These are phyloP conservation scores for Volvariella volvacea DNA, from an alignment of 1,284 basidiomycete genomes.

Conservation along the genomic window DNA sequence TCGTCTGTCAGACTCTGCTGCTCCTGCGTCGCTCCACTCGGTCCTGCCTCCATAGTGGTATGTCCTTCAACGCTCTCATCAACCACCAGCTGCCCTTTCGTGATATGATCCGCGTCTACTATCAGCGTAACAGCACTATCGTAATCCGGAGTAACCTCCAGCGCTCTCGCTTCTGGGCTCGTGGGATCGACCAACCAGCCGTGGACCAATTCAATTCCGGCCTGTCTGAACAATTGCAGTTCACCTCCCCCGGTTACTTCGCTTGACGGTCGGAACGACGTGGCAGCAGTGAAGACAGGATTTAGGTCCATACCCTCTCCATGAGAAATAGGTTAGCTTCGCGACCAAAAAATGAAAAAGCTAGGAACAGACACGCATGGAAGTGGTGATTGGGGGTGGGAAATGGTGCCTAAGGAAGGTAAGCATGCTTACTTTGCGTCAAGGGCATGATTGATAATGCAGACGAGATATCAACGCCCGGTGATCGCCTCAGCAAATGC, in stretches of 20 bases:
- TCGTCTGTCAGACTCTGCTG: slow-evolving; percentile 32
- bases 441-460: slow-evolving; percentile 79
- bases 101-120: slow-evolving; percentile 70
- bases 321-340: background rate
- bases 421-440: slow-evolving; percentile 59
- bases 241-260: slow-evolving; percentile 50
- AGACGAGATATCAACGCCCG: slow-evolving; percentile 64
- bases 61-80: slow-evolving; percentile 20
- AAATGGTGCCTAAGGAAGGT: background rate
- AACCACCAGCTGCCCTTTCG: slow-evolving; percentile 52
- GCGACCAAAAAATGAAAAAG: slow-evolving; percentile 2
- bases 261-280: slow-evolving; percentile 59
- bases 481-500: slow-evolving; percentile 60
- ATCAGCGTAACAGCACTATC: slow-evolving; percentile 67
- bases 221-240: slow-evolving; percentile 79
- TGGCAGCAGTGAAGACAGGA: slow-evolving; percentile 65
- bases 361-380: too few relatives aligned
- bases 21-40: slow-evolving; percentile 12
- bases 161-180: slow-evolving; percentile 49
- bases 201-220: slow-evolving; percentile 76
- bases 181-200: slow-evolving; percentile 88
- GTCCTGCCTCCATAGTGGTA: slow-evolving; percentile 6
- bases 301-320: slow-evolving; percentile 83
- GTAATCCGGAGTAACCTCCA: slow-evolving; percentile 55
- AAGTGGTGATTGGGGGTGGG: too few relatives aligned